These are phyloP conservation scores for Glycine tomentella DNA, from an alignment of 306 rosid species.

Conservation along the genomic window DNA sequence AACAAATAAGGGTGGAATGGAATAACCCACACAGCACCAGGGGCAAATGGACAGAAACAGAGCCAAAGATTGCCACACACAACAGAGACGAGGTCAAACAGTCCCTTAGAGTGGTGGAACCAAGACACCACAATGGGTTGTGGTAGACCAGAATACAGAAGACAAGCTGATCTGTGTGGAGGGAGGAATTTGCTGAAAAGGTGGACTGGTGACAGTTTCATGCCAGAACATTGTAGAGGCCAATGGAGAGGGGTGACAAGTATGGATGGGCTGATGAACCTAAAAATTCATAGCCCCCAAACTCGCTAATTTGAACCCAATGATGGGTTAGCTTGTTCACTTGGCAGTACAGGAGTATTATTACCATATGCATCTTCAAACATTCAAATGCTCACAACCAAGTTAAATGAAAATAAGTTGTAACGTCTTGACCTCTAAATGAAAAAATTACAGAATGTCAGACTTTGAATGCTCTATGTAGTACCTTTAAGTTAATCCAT, in stretches of 20 bases:
- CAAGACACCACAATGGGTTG: background rate
- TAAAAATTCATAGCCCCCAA: background rate
- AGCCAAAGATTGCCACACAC: background rate
- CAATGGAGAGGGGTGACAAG: background rate
- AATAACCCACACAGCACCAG: background rate
- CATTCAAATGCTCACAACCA: constrained; percentile 24
- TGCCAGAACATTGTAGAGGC: constrained; percentile 5
- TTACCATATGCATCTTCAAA: constrained; percentile 24
- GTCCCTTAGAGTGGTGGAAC: constrained; percentile 6
- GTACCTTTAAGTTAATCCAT: constrained; percentile 96
- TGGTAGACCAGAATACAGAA: background rate
- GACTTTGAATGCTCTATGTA: constrained; percentile 16
- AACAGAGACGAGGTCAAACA: background rate
- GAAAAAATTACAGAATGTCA: constrained; percentile 19
- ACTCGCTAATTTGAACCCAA: background rate
- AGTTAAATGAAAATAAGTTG: constrained; percentile 13
- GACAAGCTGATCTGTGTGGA: background rate
- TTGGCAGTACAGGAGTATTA: background rate
- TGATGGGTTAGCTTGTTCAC: background rate
- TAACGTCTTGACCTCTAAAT: background rate
- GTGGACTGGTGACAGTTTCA: background rate
- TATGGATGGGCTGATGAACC: constrained; percentile 22
- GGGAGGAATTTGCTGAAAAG: background rate
- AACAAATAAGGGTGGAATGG: background rate
- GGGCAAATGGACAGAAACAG: background rate